These are phyloP conservation scores for Phyllostachys edulis DNA, from an alignment of 176 grass and related monocot species.

Conservation along the genomic window DNA sequence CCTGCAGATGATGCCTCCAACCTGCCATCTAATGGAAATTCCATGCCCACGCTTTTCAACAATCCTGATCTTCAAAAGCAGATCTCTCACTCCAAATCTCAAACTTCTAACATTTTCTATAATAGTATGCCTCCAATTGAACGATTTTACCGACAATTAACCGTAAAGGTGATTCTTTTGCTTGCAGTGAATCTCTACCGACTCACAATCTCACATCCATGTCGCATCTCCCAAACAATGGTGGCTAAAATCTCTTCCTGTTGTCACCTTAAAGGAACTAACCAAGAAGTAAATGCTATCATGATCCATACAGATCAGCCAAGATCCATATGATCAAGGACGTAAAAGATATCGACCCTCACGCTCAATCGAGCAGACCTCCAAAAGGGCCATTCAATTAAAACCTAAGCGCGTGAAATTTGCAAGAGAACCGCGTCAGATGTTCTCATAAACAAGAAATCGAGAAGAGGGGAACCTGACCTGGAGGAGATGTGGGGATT, in stretches of 20 bases:
- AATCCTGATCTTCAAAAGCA: background rate
- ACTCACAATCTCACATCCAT: background rate
- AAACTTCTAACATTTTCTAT: background rate
- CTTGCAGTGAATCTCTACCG: conserved; percentile 1
- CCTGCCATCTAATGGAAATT: background rate
- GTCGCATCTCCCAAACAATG: background rate
- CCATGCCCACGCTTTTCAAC: background rate
- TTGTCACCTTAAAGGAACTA: background rate
- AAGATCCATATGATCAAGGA: conserved; percentile 15
- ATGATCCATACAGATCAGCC: background rate
- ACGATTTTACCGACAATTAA: background rate
- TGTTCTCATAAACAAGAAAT: background rate
- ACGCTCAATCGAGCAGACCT: conserved; percentile 16
- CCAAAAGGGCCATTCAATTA: background rate
- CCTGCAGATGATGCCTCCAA: background rate
- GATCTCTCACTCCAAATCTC: background rate
- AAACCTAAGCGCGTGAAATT: conserved; percentile 5
- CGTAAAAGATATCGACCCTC: background rate
- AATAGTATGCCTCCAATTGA: background rate
- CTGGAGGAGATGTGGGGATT: conserved; percentile 76
- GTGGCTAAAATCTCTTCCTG: background rate
- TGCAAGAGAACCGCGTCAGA: background rate
- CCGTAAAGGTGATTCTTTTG: background rate
- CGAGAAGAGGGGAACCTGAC: conserved; percentile 37
- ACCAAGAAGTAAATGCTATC: background rate